These are phyloP conservation scores for Scenedesmus sp. DNA, from an alignment of 163 green algal species.

Conservation along the genomic window DNA sequence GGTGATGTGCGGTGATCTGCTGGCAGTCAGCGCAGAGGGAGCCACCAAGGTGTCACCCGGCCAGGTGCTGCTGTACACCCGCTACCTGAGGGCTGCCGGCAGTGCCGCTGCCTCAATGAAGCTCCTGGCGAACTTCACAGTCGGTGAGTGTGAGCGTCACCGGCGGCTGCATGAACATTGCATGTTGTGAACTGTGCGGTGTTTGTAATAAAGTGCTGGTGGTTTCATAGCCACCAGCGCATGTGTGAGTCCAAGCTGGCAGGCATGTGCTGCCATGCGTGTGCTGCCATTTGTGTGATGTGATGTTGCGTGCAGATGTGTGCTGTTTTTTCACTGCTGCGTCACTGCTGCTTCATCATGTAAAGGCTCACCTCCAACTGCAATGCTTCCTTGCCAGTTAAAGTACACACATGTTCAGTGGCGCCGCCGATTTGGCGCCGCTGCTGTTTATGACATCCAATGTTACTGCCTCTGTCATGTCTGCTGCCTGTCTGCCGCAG, in stretches of 20 bases:
- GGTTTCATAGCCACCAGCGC: too few species aligned
- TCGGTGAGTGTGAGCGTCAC: slow-evolving; percentile 20
- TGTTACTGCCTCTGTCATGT: background rate
- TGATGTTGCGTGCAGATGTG: too few species aligned
- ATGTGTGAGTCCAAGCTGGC: too few species aligned
- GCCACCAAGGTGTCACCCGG: slow-evolving; percentile 2
- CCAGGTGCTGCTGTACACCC: slow-evolving; percentile 27
- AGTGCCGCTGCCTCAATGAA: background rate
- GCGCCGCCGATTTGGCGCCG: too few species aligned
- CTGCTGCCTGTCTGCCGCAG: background rate
- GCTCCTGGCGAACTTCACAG: slow-evolving; percentile 36
- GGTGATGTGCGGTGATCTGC: background rate
- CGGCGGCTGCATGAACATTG: background rate
- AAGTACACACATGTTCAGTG: too few species aligned
- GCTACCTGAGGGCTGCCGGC: background rate
- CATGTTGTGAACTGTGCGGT: background rate
- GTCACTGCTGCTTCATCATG: too few species aligned
- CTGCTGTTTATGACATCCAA: background rate
- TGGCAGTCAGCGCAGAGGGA: background rate
- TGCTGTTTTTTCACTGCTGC: too few species aligned
- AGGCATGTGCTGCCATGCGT: too few species aligned
- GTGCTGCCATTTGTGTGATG: too few species aligned
- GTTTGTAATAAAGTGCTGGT: too few species aligned
- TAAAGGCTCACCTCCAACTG: too few species aligned
- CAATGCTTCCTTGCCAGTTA: too few species aligned